Evolutionary conservation across 306 rosid species (phyloP), one percentile per base, ranked within the genome.

Genomic region (Phaseolus lunatus): DNA sequence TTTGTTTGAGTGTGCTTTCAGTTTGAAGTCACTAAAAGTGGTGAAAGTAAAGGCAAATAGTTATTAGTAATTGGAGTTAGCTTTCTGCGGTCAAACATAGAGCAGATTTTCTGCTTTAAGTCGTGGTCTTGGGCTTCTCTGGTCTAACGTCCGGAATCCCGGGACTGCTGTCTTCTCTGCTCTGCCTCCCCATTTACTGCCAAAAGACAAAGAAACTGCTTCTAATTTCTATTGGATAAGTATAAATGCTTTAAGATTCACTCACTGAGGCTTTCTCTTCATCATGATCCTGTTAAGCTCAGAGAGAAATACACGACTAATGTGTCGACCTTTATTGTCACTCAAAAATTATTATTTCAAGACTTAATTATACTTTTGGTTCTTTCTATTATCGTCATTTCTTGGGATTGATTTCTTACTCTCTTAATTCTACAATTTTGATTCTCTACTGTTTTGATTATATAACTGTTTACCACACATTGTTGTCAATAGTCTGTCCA

Each of bases 131-230:
- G 68, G 85, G 85, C 58, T 67, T 77, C 77, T 67, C 77, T 81
- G 85, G 88, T 81, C 88, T 78, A 58, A 77, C 70, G 83, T 77
- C 88, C 85, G 85, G 88, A 77, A 73, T 84, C 88, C 85, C 88
- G 74, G 88, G 88, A 81, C 88, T 73, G 78, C 73, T 84, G 83
- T 81, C 82, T 81, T 81, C 72, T 58, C 76, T 75, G 82, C 84
- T 76, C 85, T 81, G 87, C 70, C 47, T 80, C 80, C 41, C 72
- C 74, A 81, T 84, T 84, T 84, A 81, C 83, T 81, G 83, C 83
- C 80, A 35, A 80, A 77, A 77, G 82, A 84, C 85, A 80, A 72
- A 80, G 61, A 54, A 76, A 71, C 68, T 44, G 71, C 70, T 61
- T 70, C 75, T 33, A 75, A 41, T 41, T 70, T 70, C 65, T 73